Conservation (phyloP, 2,329 filamentous ascomycete genomes). For the Canariomyces notabilis region DNA sequence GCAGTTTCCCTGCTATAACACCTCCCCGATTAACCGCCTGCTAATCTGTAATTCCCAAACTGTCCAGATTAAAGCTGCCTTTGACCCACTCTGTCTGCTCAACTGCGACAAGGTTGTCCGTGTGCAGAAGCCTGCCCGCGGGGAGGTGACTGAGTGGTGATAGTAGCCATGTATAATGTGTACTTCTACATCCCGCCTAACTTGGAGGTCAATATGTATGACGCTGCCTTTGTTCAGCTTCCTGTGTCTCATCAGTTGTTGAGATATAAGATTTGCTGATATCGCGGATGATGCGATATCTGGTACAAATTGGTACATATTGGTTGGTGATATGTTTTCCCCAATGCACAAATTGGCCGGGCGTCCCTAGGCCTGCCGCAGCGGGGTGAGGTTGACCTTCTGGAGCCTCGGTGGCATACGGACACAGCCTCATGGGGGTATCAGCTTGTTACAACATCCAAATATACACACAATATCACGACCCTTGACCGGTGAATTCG, state of each 20-base stretch:
- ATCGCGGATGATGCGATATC: too few species aligned
- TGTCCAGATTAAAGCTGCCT: slow-evolving; percentile 67
- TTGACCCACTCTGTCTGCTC: slow-evolving; percentile 67
- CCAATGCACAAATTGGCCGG: too few species aligned
- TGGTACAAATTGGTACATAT: too few species aligned
- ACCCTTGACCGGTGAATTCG: slow-evolving; percentile 1
- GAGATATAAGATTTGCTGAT: too few species aligned
- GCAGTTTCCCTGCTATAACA: neutral
- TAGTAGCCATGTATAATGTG: slow-evolving; percentile 7
- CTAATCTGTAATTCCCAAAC: slow-evolving; percentile 1
- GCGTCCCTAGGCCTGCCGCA: too few species aligned
- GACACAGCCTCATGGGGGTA: too few species aligned
- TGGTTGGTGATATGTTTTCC: too few species aligned
- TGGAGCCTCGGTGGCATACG: too few species aligned
- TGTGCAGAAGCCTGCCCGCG: slow-evolving; percentile 50
- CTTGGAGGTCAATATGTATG: neutral
- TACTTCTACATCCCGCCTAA: neutral
- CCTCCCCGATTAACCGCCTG: neutral
- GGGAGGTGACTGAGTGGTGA: slow-evolving; percentile 44
- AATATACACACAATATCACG: neutral
- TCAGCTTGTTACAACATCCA: neutral
- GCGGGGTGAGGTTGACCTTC: too few species aligned
- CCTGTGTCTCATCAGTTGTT: too few species aligned
- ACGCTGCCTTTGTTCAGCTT: too few species aligned
- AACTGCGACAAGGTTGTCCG: slow-evolving; percentile 67